These are phyloP conservation scores for Hymenoscyphus repandus DNA, from an alignment of 2,329 filamentous ascomycete genomes.

Conservation along the genomic window DNA sequence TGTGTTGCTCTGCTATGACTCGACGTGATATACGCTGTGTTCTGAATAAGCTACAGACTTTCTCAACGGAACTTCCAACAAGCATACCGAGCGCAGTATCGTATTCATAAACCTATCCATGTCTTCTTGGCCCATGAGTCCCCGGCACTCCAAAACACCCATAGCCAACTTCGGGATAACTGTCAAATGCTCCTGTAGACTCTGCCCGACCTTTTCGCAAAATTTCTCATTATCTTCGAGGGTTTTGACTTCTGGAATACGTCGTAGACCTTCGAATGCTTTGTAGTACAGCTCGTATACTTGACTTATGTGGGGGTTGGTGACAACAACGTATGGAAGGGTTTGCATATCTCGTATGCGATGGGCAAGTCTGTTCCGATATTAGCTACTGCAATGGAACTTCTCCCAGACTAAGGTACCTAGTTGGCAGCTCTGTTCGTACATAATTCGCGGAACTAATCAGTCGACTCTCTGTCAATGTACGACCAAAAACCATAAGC, in stretches of 20 bases:
- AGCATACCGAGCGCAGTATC: constrained; percentile 74
- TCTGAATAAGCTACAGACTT: constrained; percentile 1
- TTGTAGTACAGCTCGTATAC: constrained; percentile 97
- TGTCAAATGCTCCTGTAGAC: constrained; percentile 79
- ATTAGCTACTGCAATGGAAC: not conserved
- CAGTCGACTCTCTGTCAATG: constrained; percentile 81
- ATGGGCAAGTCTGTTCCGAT: constrained; percentile 67
- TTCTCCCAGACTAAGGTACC: constrained; percentile 41
- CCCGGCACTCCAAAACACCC: constrained; percentile 86
- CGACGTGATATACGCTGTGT: constrained; percentile 81
- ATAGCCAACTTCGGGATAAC: constrained; percentile 94
- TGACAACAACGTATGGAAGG: constrained; percentile 89
- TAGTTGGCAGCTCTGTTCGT: constrained; percentile 83
- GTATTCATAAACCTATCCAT: constrained; percentile 96
- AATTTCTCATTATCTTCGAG: constrained; percentile 86
- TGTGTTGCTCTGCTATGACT: constrained; percentile 95
- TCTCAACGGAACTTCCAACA: not conserved
- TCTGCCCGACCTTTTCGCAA: constrained; percentile 74
- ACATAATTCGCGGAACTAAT: constrained; percentile 97
- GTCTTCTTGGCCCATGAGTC: constrained; percentile 71
- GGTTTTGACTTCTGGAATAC: constrained; percentile 75
- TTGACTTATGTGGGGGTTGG: constrained; percentile 88
- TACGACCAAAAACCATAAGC: constrained; percentile 94
- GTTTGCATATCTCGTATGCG: constrained; percentile 96
- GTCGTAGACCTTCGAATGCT: constrained; percentile 89